Percentiles rank a stretch among this genome's conserved stretches.
Evolutionary conservation across 1,284 basidiomycete species (phyloP).

Genomic region (Cutaneotrichosporon cavernicola): DNA sequence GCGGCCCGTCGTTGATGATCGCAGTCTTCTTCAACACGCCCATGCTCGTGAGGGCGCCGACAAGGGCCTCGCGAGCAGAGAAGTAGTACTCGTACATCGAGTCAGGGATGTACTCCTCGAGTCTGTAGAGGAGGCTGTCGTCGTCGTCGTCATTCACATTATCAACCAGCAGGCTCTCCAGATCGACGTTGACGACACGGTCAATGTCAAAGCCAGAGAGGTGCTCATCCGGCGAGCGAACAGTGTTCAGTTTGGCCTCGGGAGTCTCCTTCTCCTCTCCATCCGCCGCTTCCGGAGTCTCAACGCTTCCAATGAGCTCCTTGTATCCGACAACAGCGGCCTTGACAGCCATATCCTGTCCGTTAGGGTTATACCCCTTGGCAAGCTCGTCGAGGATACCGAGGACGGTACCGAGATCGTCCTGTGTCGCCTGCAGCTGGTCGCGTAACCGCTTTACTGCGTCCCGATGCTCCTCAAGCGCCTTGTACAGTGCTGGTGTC

Average conservation of each 20-base stretch:
- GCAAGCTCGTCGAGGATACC: constrained; percentile 79
- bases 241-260: constrained; percentile 17
- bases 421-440: constrained; percentile 58
- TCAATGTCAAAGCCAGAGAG: constrained; percentile 22
- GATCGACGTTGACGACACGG: constrained; percentile 16
- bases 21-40: constrained; percentile 26
- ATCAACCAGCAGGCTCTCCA: constrained; percentile 19
- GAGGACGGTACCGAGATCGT: constrained; percentile 19
- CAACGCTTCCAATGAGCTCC: constrained; percentile 61
- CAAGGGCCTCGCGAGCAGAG: constrained; percentile 63
- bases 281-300: constrained; percentile 16
- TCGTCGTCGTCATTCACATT: constrained; percentile 21
- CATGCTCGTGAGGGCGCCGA: constrained; percentile 57
- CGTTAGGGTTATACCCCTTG: constrained; percentile 93
- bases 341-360: constrained; percentile 93
- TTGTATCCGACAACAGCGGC: constrained; percentile 95
- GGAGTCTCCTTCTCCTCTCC: constrained; percentile 38
- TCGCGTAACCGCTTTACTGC: constrained; percentile 73
- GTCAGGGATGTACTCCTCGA: constrained; percentile 85
- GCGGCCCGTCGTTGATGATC: constrained; percentile 36
- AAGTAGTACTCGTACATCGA: constrained; percentile 73
- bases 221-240: constrained; percentile 20
- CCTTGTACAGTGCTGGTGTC: constrained; percentile 69
- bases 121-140: constrained; percentile 61
- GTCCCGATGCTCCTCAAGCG: constrained; percentile 69